Evolutionary conservation across 257 asterid species (phyloP).

Genomic region (Plantago major): DNA sequence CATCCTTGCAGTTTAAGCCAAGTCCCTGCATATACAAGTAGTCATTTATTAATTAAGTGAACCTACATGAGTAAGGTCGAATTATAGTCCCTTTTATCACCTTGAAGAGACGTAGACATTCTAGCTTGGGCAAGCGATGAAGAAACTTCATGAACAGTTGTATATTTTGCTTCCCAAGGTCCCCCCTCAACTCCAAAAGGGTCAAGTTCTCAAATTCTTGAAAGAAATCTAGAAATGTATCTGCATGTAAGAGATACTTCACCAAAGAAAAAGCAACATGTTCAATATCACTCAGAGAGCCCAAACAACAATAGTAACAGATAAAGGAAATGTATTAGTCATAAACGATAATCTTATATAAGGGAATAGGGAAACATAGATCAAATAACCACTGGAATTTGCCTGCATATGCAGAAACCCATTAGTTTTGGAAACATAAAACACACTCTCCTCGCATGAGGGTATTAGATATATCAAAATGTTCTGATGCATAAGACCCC

Average conservation of each 20-base stretch:
- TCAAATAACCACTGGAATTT: no score
- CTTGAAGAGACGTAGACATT: constrained; percentile 36
- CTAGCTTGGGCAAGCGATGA: constrained; percentile 36
- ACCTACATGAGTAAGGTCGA: neutral
- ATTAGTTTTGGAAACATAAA: no score
- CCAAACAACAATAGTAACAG: neutral
- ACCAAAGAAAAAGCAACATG: constrained; percentile 5
- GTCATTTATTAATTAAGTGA: neutral
- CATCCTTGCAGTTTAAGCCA: constrained; percentile 20
- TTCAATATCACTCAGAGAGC: constrained; percentile 1
- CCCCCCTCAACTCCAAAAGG: constrained; percentile 39
- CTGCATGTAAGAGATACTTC: constrained; percentile 36
- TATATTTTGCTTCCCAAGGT: constrained; percentile 22
- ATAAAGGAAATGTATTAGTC: no score
- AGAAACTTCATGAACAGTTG: constrained; percentile 33
- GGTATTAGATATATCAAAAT: no score
- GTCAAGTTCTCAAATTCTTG: constrained; percentile 35
- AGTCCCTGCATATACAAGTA: constrained; percentile 32
- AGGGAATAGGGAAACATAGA: no score
- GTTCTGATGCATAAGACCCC: no score
- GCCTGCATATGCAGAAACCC: neutral
- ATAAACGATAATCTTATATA: no score
- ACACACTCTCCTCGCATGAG: constrained; percentile 16
- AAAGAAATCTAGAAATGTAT: constrained; percentile 21
- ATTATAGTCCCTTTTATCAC: constrained; percentile 17